Base-by-base conservation (phyloP, 352 stramenopile genomes). In the Pythium angustatum region DNA sequence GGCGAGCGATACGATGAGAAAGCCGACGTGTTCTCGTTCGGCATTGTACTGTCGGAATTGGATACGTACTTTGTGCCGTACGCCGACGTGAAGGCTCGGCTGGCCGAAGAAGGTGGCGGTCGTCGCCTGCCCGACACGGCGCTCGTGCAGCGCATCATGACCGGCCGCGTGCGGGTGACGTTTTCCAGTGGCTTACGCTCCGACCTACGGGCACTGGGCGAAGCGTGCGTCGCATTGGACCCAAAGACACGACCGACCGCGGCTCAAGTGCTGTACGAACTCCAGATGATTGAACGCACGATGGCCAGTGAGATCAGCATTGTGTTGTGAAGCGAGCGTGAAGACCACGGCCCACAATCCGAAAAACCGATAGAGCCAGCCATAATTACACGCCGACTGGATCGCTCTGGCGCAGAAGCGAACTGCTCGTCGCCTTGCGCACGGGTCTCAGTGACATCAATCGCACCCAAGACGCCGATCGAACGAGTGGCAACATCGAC, bases 11-110 rank as follows among this genome's bases (percentile, higher is more conserved):
- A 81, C 64, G 40, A 79, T 55, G 62, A 73, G 4, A 81, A 74
- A 27, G 76, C 76, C 41, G 76, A 81, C 48, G 73, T 79, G n/a
- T 80, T 79, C 58, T 78, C 71, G 49, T 79, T 81, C 24, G 71
- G 74, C 6, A 59, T 81, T 7, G 64, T 81, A 21, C 41, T 81
- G 11, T 73, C 71, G 0, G 74, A 81, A 50, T 17, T 81, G 45
- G 73, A 81, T 45, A 73, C 61, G 27, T 64, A 76, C 17, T 5
- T 53, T 2, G 15, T 64, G 24, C 62, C 62, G 26, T 69, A 61
- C 41, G 24, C 62, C 9, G 21, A 64, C 21, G 33, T 28, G 10
- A 64, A 56, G 26, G 55, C 33, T 12, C 52, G 47, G 14, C 47
- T 53, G 3, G 47, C 47, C 9, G 26, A n/a, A 2, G 48, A 41